phyloP scores from a whole-genome alignment of 148 eudicot species.

The Camellia granthamiana region DNA sequence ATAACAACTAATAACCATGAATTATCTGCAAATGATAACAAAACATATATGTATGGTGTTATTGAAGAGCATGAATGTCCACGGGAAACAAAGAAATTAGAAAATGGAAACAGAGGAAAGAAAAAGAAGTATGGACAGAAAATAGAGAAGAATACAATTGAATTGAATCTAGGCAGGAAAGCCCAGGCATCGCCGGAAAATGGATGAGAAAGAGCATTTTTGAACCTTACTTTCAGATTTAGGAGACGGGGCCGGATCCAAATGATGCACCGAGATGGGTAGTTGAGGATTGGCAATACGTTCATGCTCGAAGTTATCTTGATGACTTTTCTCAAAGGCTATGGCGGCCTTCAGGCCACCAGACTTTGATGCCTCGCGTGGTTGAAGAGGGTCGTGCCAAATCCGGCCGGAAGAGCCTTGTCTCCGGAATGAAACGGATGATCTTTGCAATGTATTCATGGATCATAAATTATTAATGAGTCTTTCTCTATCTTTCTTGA shows the following conservation, averaged over 20 bases:
- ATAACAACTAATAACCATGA: background rate
- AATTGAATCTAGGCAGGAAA: slow-evolving; percentile 3
- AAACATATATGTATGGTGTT: background rate
- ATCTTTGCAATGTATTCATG: slow-evolving; percentile 41
- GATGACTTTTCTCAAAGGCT: background rate
- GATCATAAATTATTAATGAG: slow-evolving; percentile 13
- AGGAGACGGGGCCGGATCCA: slow-evolving; percentile 4
- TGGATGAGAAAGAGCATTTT: slow-evolving; percentile 16
- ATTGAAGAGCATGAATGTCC: background rate
- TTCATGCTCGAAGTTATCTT: background rate
- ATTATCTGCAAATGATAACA: slow-evolving; percentile 3
- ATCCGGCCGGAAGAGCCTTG: slow-evolving; percentile 52
- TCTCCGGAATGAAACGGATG: slow-evolving; percentile 44
- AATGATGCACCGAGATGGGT: background rate
- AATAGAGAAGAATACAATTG: background rate
- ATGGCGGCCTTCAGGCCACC: background rate
- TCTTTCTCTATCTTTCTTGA: background rate
- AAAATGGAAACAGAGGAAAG: background rate
- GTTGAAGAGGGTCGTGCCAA: slow-evolving; percentile 26
- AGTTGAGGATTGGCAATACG: background rate
- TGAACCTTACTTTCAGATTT: slow-evolving; percentile 17
- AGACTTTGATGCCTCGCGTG: background rate
- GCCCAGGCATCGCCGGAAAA: slow-evolving; percentile 32
- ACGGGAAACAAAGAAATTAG: background rate
- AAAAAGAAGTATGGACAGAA: background rate